Conservation (phyloP, 202 grass and related monocot species). For the Cymbopogon flexuosus region DNA sequence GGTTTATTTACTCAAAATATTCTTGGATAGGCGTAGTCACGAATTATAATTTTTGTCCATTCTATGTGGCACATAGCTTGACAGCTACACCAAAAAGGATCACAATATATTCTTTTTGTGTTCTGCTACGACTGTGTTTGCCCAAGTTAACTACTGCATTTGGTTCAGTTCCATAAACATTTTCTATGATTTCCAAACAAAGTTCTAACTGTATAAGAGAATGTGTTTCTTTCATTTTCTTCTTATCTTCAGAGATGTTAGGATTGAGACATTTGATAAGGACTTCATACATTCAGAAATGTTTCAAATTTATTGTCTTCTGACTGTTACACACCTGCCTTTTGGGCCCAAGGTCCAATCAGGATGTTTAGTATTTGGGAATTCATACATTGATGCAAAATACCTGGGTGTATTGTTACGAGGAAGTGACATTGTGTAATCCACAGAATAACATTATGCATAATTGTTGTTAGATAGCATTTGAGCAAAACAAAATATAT, state of each 20-base stretch:
- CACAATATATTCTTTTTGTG: conserved; percentile 16
- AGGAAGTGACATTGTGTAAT: conserved; percentile 9
- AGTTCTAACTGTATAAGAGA: neutral
- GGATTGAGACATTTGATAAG: conserved; percentile 12
- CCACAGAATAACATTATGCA: conserved; percentile 4
- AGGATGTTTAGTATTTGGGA: neutral
- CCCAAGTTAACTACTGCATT: conserved; percentile 4
- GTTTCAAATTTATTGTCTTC: neutral
- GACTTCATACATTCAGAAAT: neutral
- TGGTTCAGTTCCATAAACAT: neutral
- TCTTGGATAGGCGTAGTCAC: conserved; percentile 6
- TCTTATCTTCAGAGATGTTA: conserved; percentile 22
- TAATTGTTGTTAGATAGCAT: neutral
- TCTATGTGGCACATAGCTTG: neutral
- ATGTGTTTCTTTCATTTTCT: neutral
- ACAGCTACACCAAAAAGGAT: conserved; percentile 17
- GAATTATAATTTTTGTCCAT: neutral
- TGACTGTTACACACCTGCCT: neutral
- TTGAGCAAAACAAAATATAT: conserved; percentile 20
- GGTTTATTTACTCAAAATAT: conserved; percentile 16
- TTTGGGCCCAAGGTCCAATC: neutral
- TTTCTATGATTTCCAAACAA: conserved; percentile 3
- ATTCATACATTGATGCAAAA: neutral
- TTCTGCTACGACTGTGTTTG: conserved; percentile 7
- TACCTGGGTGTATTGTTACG: conserved; percentile 17